Evolutionary conservation across 495 filamentous ascomycete genomes (phyloP).

Genomic region (Elasticomyces elasticus): DNA sequence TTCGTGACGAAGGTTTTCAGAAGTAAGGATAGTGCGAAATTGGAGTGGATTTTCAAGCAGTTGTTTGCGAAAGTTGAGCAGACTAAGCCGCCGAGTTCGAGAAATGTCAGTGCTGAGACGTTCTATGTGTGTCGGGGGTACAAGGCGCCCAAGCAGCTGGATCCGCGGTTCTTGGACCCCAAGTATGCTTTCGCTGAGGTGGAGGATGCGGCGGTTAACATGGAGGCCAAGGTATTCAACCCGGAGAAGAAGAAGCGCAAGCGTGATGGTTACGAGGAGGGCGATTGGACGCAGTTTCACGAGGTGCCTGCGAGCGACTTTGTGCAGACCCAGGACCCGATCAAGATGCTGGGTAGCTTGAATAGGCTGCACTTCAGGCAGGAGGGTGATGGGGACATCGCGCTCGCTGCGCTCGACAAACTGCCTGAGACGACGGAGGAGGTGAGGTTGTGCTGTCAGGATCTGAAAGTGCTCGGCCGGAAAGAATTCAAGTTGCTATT

Average conservation of each 20-base stretch:
- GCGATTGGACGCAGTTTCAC: conserved; percentile 86
- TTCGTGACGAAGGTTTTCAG: conserved; percentile 98
- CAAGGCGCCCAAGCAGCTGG: conserved; percentile 85
- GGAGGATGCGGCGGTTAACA: conserved; percentile 79
- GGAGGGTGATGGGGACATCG: conserved; percentile 64
- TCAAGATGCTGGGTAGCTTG: conserved; percentile 81
- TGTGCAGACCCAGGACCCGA: conserved; percentile 88
- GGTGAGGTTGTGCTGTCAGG: conserved; percentile 71
- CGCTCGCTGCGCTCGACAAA: conserved; percentile 72
- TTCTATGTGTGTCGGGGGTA: conserved; percentile 94
- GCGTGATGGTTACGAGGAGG: conserved; percentile 94
- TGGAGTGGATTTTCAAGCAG: conserved; percentile 97
- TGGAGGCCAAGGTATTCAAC: conserved; percentile 96
- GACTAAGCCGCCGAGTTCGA: conserved; percentile 89
- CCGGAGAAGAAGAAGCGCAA: conserved; percentile 94
- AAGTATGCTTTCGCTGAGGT: conserved; percentile 90
- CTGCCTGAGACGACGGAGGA: conserved; percentile 90
- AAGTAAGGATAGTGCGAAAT: conserved; percentile 91
- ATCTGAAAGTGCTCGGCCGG: conserved; percentile 82
- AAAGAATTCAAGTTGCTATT: conserved; percentile 93
- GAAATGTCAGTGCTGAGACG: conserved; percentile 94
- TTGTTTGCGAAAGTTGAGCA: conserved; percentile 90
- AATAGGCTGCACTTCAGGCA: conserved; percentile 79
- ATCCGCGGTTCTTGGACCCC: conserved; percentile 86
- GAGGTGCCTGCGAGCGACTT: conserved; percentile 82